Conservation (phyloP, 257 asterid genomes). For the Solanum bulbocastanum region DNA sequence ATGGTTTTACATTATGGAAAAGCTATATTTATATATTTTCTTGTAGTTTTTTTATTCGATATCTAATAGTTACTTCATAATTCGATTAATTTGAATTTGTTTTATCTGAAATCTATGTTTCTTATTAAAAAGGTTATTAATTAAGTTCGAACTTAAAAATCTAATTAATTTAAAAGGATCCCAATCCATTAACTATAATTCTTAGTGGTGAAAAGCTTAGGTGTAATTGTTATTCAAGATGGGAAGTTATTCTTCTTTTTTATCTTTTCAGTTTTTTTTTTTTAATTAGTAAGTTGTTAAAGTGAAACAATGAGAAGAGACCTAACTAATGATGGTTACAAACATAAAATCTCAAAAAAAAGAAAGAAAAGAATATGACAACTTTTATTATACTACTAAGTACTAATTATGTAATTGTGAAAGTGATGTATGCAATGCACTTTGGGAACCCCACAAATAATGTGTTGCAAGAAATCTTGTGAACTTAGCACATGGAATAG, state of each 20-base stretch:
- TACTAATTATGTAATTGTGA: background rate
- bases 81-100: background rate
- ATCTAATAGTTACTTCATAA: background rate
- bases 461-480: background rate
- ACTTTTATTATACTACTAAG: background rate
- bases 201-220: background rate
- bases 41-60: no score
- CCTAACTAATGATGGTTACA: background rate
- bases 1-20: background rate
- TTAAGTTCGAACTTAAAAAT: background rate
- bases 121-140: background rate
- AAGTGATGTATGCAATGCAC: background rate
- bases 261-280: background rate
- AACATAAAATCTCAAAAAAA: background rate
- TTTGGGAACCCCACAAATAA: background rate
- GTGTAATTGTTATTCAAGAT: background rate
- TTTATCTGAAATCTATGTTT: no score
- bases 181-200: background rate
- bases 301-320: background rate
- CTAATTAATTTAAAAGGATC: background rate
- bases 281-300: background rate
- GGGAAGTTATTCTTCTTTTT: background rate
- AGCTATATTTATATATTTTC: no score
- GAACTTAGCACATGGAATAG: slow-evolving; percentile 6
- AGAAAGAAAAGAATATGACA: no score